Base-by-base conservation (phyloP, 495 filamentous ascomycete genomes). In the Physcia stellaris region DNA sequence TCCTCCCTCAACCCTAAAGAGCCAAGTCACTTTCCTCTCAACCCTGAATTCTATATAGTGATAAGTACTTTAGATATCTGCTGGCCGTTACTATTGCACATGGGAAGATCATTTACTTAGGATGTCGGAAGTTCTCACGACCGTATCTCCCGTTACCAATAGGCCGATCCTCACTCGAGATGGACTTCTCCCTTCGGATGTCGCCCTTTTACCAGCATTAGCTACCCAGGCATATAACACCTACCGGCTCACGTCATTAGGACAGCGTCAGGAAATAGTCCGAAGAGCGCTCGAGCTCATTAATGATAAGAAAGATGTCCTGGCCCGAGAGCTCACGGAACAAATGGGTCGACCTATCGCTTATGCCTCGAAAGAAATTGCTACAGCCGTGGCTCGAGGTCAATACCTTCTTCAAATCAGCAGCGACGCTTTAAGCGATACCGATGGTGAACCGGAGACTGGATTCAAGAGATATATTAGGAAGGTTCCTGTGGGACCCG, bases 311-410 rank as follows among this genome's bases (percentile, higher is more conserved):
- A 66, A 83, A 49, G 80, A 94, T 79, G 79, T 75, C 18, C 60
- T 95, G n/a, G 84, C 77, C 3, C 67, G 64, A 40, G 86, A 93
- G 53, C 58, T 95, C 26, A 93, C 85, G 0, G 79, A 87, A 60
- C 85, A 95, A 62, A 94, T 95, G 87, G 87, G 87, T 37, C 70
- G 87, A 12, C 87, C 87, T 13, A 90, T 93, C 38, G 73, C 79
- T 10, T 94, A 90, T 51, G 80, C 82, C 0, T 69, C 68, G 13
- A 83, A 73, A 48, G 87, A 95, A 58, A 66, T 95, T 43, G 59
- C 68, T 19, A 95, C 87, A 12, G 85, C 87, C 5, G 70, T 85
- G 29, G 79, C 75, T 53, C 68, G 87, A 46, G 83, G 75, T 37
- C 71, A 88, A 47, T 87, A 90, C 54, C 61, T 94, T 26, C 59